Evolutionary conservation across 176 grass and related monocot genomes (phyloP), one percentile per base, ranked within the genome.

Genomic region (Zizania latifolia): DNA sequence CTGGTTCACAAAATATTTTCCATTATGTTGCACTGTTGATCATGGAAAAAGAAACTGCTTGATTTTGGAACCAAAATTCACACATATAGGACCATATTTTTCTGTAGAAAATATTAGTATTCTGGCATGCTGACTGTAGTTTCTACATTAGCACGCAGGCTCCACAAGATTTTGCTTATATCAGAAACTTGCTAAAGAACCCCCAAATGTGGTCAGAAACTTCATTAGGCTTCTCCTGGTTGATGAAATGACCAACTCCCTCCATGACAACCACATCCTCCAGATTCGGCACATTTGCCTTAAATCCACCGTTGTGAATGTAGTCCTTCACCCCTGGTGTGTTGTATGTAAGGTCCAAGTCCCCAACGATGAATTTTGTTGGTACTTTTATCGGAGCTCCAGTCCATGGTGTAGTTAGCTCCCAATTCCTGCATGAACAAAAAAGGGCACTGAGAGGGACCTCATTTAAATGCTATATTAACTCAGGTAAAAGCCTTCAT

Each of bases 361-460:
- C 83, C 41, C 92, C 92, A 38, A 96, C 83, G 14, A 89, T 92
- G 57, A 92, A 96, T 59, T 96, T 96, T 10, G 85, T 77, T 0
- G 83, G 83, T 17, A 87, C 83, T 70, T 85, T 86, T 79, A 96
- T 45, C 2, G 62, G 89, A 51, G 62, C 80, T 11, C 73, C 83
- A 5, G 89, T 87, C 89, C 88, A 96, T 58, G 92, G 76, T 70
- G 89, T 83, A 77, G 86, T 84, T 39, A 96, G 84, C 78, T 92
- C 86, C 92, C 92, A 92, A 3, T 73, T 87, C 81, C 92, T 96
- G 70, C 51, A 73, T 62, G 13, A 41, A 41, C 62, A 85, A 16
- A 58, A 62, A 45, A 48, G 66, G 73, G 21, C 17, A 67, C 74
- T 32, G 12, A 17, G 21, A n/a, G 1, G 21, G 10, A 71, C 7